Percentiles rank a stretch among this genome's conserved stretches.
These are phyloP conservation scores for Berberis thunbergii DNA, from an alignment of 164 flowering plant genomes.

Conservation along the genomic window DNA sequence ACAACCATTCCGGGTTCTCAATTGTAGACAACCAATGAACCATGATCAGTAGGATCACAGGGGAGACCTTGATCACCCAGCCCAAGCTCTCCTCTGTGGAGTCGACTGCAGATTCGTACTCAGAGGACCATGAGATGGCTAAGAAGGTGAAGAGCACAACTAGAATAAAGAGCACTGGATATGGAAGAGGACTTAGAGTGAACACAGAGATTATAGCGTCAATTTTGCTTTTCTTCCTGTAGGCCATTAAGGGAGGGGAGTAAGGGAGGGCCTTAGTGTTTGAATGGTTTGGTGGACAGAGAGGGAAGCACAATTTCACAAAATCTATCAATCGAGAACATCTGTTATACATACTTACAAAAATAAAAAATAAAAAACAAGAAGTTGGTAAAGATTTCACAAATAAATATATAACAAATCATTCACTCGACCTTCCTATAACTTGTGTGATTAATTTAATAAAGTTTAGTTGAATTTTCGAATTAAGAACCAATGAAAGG, in stretches of 20 bases:
- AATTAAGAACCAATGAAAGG: no score
- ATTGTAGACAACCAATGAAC: slow-evolving; percentile 49
- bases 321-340: no score
- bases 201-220: slow-evolving; percentile 42
- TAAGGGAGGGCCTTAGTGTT: no score
- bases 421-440: no score
- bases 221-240: slow-evolving; percentile 20
- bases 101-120: slow-evolving; percentile 39
- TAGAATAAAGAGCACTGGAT: slow-evolving; percentile 58
- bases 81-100: slow-evolving; percentile 33
- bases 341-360: no score
- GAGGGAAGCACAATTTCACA: no score
- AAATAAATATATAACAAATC: no score
- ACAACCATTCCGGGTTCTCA: slow-evolving; percentile 32
- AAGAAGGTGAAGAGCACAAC: slow-evolving; percentile 44
- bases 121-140: slow-evolving; percentile 44
- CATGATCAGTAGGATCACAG: slow-evolving; percentile 37
- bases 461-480: no score
- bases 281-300: no score
- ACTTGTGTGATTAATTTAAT: no score
- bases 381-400: no score
- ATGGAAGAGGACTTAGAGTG: slow-evolving; percentile 62
- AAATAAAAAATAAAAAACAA: no score
- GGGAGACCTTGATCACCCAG: slow-evolving; percentile 48
- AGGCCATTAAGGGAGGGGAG: slow-evolving; percentile 11